Evolutionary conservation across 164 flowering plant genomes (phyloP), one percentile per base, ranked within the genome.

Genomic region (Magnolia sinica): DNA sequence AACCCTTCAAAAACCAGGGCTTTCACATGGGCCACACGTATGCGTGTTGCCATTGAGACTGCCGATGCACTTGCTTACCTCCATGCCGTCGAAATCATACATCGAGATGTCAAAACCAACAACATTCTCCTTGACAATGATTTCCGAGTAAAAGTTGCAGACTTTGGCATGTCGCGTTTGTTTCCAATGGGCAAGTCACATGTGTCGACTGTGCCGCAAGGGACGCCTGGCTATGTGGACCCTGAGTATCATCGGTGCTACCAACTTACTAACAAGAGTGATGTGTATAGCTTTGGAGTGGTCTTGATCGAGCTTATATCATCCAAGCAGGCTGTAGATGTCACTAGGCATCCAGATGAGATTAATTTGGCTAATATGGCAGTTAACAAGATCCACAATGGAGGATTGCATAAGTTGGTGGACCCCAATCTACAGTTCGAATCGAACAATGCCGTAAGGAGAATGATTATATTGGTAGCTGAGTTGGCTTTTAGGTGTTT

Each of bases 201-300:
- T 65, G 82, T 91, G 74, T 93, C 97, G 13, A 93, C 97, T 0
- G 89, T 90, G 22, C 97, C 96, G 7, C 96, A 90, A 52, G 97
- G 97, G 50, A 90, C 93, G 19, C 96, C 95, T 0, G 97, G 97
- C 19, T 93, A 93, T 73, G 93, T 93, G 1, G 98, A 93, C 73
- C 98, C 98, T 0, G 90, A 91, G 75, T 93, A 93, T 73, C 87
- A 90, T 83, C 89, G 88, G 24, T 86, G 91, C 79, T 93, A 90
- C 84, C 91, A 87, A 23, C 89, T 93, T 49, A 93, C 94, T 0
- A 87, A 85, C 61, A 93, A 90, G 82, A 93, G 97, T 49, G 97
- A 93, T 73, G 97, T 91, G n/a, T 93, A 87, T 65, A 93, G 97
- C 78, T 93, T 93, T 64, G 98, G 98, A 0, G 98, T 93, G 58